phyloP scores from a whole-genome alignment of 805 yeast species.

The Lipomyces sp. region DNA sequence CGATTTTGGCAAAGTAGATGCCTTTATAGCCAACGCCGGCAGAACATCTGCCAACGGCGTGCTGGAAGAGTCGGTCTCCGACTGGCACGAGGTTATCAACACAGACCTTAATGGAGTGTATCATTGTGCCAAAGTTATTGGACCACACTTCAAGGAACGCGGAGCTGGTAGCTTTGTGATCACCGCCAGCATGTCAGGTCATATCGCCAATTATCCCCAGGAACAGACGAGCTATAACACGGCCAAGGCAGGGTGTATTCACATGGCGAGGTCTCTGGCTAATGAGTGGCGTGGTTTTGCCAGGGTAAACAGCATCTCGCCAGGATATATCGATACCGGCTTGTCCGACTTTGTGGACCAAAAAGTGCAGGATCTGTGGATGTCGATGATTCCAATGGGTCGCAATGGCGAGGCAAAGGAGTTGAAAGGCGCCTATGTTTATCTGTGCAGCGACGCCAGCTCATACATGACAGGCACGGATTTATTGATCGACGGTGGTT shows the following conservation, averaged over 20 bases:
- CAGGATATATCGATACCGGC: constrained; percentile 76
- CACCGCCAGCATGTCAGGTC: constrained; percentile 89
- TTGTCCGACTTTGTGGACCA: constrained; percentile 60
- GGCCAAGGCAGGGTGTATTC: constrained; percentile 77
- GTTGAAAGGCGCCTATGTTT: constrained; percentile 64
- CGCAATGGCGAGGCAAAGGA: constrained; percentile 75
- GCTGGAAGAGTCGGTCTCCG: constrained; percentile 6
- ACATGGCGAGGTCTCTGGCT: constrained; percentile 74
- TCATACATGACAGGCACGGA: constrained; percentile 81
- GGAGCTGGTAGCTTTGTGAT: constrained; percentile 75
- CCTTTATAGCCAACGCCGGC: constrained; percentile 55
- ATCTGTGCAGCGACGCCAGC: constrained; percentile 78
- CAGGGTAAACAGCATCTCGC: constrained; percentile 76
- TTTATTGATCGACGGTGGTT: constrained; percentile 75
- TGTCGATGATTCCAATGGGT: constrained; percentile 63
- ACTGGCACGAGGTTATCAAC: constrained; percentile 5
- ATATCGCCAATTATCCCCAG: constrained; percentile 82
- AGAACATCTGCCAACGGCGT: constrained; percentile 34
- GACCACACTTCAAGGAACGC: constrained; percentile 71
- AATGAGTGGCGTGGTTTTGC: constrained; percentile 85
- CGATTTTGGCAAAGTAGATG: constrained; percentile 50
- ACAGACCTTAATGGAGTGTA: constrained; percentile 1
- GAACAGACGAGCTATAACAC: constrained; percentile 82
- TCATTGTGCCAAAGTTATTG: constrained; percentile 68
- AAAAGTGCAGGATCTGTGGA: constrained; percentile 56